A percentile compares a stretch with the other conserved stretches of the same genome.
phyloP scores from a whole-genome alignment of 345 rosid species.

The Populus nigra region DNA sequence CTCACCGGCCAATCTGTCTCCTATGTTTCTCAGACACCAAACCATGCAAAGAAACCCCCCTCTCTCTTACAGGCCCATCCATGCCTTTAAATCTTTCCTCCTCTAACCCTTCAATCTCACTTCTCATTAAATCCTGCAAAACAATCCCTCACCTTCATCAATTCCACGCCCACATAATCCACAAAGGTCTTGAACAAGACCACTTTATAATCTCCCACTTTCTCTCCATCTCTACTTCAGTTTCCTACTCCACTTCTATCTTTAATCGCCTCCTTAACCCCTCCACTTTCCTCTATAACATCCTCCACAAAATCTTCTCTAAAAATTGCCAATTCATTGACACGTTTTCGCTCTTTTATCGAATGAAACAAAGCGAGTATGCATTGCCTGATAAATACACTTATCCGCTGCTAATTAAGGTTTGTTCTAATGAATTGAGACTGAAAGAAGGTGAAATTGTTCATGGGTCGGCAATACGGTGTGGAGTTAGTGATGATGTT shows the following conservation, averaged over 20 bases:
- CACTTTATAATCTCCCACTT: slow-evolving; percentile 49
- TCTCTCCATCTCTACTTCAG: slow-evolving; percentile 35
- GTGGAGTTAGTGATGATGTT: slow-evolving; percentile 44
- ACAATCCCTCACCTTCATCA: slow-evolving; percentile 46
- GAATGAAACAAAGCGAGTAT: slow-evolving; percentile 43
- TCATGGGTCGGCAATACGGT: slow-evolving; percentile 50
- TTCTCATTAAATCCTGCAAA: slow-evolving; percentile 55
- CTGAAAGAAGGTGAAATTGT: slow-evolving; percentile 41
- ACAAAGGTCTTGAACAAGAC: slow-evolving; percentile 73
- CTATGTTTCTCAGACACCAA: background rate
- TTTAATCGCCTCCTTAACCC: slow-evolving; percentile 49
- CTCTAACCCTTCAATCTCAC: slow-evolving; percentile 38
- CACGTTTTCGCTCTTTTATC: slow-evolving; percentile 43
- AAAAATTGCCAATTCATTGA: slow-evolving; percentile 25
- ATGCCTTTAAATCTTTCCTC: slow-evolving; percentile 12
- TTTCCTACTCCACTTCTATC: slow-evolving; percentile 46
- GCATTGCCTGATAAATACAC: slow-evolving; percentile 52
- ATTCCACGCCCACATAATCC: slow-evolving; percentile 65
- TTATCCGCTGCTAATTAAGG: slow-evolving; percentile 50
- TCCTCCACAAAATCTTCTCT: slow-evolving; percentile 45
- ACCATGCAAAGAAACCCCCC: background rate
- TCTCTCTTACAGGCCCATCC: background rate
- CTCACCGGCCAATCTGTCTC: background rate
- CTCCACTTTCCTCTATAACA: slow-evolving; percentile 54
- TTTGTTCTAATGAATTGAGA: slow-evolving; percentile 43